Evolutionary conservation across 345 rosid genomes (phyloP), one percentile per base, ranked within the genome.

Genomic region (Heritiera littoralis): DNA sequence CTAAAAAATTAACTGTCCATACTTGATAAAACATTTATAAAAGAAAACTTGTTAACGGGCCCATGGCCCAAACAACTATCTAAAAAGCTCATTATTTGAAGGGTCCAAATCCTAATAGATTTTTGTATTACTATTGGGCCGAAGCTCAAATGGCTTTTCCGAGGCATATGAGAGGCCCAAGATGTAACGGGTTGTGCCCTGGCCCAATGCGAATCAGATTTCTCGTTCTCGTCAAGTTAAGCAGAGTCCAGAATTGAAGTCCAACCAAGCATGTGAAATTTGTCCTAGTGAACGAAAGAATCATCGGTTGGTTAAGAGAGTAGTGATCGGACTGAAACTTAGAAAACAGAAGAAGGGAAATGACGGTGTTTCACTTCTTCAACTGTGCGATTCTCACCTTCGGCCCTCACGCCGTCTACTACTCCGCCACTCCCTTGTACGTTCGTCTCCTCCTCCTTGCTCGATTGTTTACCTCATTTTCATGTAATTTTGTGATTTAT

Each of bases 301-400:
- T 20, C 9, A 7, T 23, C 58, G 35, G 13, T 59, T 9, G 32
- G 3, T n/a, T 1, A n/a, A 0, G 6, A 58, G 28, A 58, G 64
- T 9, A 20, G 35, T 3, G 38, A 23, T 60, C n/a, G 20, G 30
- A 55, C 9, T 18, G 49, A 15, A 15, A 52, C 18, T 46, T 45
- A 17, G 23, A 35, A 49, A 46, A 9, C 12, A 66, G 68, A 59
- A 64, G 56, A 70, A 41, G 43, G 38, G 38, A 3, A 74, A 93
- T 95, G 99, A 93, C 99, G 83, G 73, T 93, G 66, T 95, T 95
- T 77, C 99, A 95, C 88, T 95, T 95, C 92, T 92, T 95, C 91
- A 95, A 95, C 89, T 95, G 99, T 78, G 98, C 99, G 40, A 95
- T 95, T 85, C 95, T 95, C 84, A 95, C 98, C 38, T 95, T 93